Evolutionary conservation across 2,329 filamentous ascomycete species (phyloP).

Genomic region (Aspergillus costaricaensis): DNA sequence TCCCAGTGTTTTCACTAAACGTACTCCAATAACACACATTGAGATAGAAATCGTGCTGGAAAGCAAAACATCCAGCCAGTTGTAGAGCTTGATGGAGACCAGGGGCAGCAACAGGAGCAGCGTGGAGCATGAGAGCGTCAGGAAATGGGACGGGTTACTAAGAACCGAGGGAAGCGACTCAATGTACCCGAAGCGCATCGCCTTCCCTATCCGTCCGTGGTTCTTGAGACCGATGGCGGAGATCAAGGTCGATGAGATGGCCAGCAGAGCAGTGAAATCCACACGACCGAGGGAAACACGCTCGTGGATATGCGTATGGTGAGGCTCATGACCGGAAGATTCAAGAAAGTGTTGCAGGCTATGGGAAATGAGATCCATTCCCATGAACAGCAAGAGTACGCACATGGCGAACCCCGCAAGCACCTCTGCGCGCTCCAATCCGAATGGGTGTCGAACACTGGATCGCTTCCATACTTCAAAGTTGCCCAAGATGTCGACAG

Average conservation of each 20-base stretch:
- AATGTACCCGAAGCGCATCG: constrained; percentile 83
- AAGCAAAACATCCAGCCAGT: constrained; percentile 79
- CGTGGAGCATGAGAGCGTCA: constrained; percentile 83
- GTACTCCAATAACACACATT: constrained; percentile 85
- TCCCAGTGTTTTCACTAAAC: constrained; percentile 81
- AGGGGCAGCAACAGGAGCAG: constrained; percentile 80
- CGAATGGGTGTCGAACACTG: constrained; percentile 91
- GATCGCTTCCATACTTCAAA: constrained; percentile 97
- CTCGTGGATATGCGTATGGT: constrained; percentile 68
- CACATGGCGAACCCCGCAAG: constrained; percentile 95
- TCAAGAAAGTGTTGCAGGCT: constrained; percentile 92
- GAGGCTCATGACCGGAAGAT: constrained; percentile 69
- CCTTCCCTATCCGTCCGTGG: constrained; percentile 86
- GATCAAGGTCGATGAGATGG: constrained; percentile 78
- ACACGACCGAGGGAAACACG: constrained; percentile 73
- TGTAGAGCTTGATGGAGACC: constrained; percentile 76
- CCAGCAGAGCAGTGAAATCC: constrained; percentile 77
- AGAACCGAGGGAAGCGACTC: constrained; percentile 81
- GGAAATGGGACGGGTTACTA: constrained; percentile 91
- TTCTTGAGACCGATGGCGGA: constrained; percentile 87
- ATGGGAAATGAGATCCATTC: constrained; percentile 91
- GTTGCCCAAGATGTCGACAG: constrained; percentile 89
- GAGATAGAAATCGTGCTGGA: constrained; percentile 78
- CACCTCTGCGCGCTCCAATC: constrained; percentile 86
- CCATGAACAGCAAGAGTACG: constrained; percentile 95